Evolutionary conservation across 768 basidiomycete species (phyloP), one percentile per base, ranked within the genome.

Genomic region (Leccinum longicurvipes): DNA sequence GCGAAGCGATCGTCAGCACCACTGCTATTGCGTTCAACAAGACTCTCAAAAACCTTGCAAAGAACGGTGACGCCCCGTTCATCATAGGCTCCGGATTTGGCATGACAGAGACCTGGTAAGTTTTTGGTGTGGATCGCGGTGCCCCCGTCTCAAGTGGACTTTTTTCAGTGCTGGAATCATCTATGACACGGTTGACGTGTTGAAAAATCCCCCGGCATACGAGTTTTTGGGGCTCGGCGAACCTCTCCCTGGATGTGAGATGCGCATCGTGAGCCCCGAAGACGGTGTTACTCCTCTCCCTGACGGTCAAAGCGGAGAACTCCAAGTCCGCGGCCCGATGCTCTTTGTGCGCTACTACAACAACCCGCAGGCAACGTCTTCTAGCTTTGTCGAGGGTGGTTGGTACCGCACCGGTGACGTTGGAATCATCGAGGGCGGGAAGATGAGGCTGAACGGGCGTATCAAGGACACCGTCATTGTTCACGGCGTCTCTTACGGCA

Each of bases 401-500:
- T 46, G 39, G 39, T 39, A 39, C 39, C 39, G 39, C 39, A 39
- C 39, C 7, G 39, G 39, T n/a, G 39, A 39, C 39, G n/a, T 17
- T 9, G 39, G 39, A n/a, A 39, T 39, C n/a, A 39, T 39, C 39
- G 17, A 17, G 15, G 58, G 65, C 8, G 68, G 69, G 17, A 60
- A 63, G 23, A 59, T 77, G 47, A 63, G 72, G 41, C 63, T 77
- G 27, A 63, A 70, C 48, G 74, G 75, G 7, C 68, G 76, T 42
- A 72, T 74, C 60, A 76, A 76, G 58, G 75, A 77, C 24, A 72
- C 68, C n/a, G 61, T 78, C 58, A 77, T 76, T 54, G 73, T 77
- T 51, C 76, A 78, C 47, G 76, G 77, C 29, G 71, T 76, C 51
- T 77, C 75, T n/a, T 72, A 76, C 54, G 70, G 72, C 39, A 67